A percentile compares a stretch with the other conserved stretches of the same genome.
phyloP scores from a whole-genome alignment of 2,329 filamentous ascomycete species.

The Phialophora expanda region DNA sequence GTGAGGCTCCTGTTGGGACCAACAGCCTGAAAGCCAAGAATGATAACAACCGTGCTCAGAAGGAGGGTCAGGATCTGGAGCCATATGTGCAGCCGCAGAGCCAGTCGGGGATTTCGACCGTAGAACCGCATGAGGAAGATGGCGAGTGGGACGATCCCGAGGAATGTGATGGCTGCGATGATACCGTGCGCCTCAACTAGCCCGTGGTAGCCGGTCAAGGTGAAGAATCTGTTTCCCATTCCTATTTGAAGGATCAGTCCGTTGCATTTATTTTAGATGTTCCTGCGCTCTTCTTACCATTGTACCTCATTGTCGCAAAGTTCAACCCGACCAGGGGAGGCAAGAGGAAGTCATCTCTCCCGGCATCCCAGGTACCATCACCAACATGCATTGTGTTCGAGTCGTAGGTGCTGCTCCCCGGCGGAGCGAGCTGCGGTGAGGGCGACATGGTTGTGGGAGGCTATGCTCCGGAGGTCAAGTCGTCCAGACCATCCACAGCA shows the following conservation, averaged over 20 bases:
- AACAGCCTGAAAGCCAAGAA: constrained; percentile 68
- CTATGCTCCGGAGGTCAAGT: constrained; percentile 30
- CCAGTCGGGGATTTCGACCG: constrained; percentile 59
- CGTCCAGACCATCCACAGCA: constrained; percentile 29
- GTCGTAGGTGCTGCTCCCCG: constrained; percentile 66
- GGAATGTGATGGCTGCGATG: constrained; percentile 65
- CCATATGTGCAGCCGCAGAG: constrained; percentile 67
- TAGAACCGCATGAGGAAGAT: constrained; percentile 67
- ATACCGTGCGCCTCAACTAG: constrained; percentile 66
- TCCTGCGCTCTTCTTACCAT: constrained; percentile 54
- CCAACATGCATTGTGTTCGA: constrained; percentile 68
- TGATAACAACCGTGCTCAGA: constrained; percentile 65
- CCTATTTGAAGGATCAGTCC: constrained; percentile 49
- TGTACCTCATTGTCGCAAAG: constrained; percentile 70
- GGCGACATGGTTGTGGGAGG: constrained; percentile 46
- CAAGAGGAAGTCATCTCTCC: constrained; percentile 66
- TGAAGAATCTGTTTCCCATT: constrained; percentile 70
- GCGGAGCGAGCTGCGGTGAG: constrained; percentile 55
- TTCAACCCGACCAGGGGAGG: constrained; percentile 69
- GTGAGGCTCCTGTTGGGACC: constrained; percentile 64
- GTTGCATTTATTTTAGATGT: not conserved
- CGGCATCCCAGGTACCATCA: constrained; percentile 69
- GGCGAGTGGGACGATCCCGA: constrained; percentile 63
- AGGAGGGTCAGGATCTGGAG: constrained; percentile 66
- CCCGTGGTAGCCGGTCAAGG: constrained; percentile 62